A percentile compares a stretch with the other conserved stretches of the same genome.
These are phyloP conservation scores for Waltiozyma sp. DNA, from an alignment of 1,139 yeast species.

Conservation along the genomic window DNA sequence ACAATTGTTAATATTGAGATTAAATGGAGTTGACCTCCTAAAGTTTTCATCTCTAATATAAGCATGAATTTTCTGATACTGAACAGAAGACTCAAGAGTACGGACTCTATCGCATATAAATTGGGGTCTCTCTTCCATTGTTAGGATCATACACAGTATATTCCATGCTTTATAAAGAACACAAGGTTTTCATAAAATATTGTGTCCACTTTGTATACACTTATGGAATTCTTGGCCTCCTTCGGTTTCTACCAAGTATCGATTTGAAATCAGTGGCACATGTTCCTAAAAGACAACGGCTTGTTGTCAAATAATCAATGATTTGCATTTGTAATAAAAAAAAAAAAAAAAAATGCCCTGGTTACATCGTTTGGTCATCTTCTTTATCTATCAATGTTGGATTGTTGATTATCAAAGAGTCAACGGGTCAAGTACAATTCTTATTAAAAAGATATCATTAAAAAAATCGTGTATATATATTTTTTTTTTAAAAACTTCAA, in stretches of 20 bases:
- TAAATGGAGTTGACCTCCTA: slow-evolving; percentile 12
- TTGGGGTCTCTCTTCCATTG: slow-evolving; percentile 27
- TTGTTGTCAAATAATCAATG: too few species aligned
- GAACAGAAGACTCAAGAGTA: slow-evolving; percentile 30
- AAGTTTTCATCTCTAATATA: slow-evolving; percentile 21
- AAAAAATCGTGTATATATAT: too few species aligned
- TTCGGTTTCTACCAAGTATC: slow-evolving; percentile 28
- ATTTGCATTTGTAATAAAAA: too few species aligned
- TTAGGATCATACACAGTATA: slow-evolving; percentile 26
- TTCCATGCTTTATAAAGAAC: slow-evolving; percentile 26
- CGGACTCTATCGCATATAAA: slow-evolving; percentile 29
- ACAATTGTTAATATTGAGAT: slow-evolving; percentile 24
- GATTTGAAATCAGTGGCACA: slow-evolving; percentile 31
- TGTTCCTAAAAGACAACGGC: slow-evolving; percentile 29
- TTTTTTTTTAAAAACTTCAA: too few species aligned
- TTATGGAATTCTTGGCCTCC: slow-evolving; percentile 30
- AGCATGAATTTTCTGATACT: slow-evolving; percentile 24
- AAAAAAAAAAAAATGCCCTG: slow-evolving; percentile 31
- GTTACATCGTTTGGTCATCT: slow-evolving; percentile 28
- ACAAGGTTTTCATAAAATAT: slow-evolving; percentile 28
- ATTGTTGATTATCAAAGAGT: slow-evolving; percentile 27
- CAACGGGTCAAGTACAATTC: too few species aligned
- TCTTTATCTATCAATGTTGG: slow-evolving; percentile 29
- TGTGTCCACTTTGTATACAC: slow-evolving; percentile 31
- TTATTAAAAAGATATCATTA: too few species aligned